These are phyloP conservation scores for Hypoxylon sp. DNA, from an alignment of 2,329 filamentous ascomycete species.

Conservation along the genomic window DNA sequence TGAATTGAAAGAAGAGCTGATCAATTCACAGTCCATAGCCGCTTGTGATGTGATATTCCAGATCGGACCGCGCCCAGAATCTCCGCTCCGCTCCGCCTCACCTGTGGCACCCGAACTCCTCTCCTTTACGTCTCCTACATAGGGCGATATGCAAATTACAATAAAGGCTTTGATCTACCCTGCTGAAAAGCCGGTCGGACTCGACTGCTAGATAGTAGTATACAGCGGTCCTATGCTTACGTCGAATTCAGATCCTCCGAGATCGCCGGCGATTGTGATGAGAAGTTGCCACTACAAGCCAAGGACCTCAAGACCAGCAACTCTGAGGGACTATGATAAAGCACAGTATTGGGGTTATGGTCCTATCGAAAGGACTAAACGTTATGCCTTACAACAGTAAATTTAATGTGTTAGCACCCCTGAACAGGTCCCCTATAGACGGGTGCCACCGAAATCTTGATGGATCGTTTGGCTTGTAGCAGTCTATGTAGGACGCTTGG, in stretches of 20 bases:
- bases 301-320: background rate
- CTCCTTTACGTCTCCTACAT: background rate
- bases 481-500: background rate
- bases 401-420: background rate
- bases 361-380: background rate
- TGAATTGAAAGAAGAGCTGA: slow-evolving; percentile 9
- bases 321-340: background rate
- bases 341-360: background rate
- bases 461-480: background rate
- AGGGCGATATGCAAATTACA: background rate
- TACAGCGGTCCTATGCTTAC: background rate
- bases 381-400: background rate
- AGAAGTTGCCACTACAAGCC: background rate
- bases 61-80: background rate
- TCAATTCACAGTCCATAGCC: background rate
- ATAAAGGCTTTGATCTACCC: background rate
- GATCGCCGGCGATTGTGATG: background rate
- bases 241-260: background rate
- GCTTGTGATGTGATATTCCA: background rate
- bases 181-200: background rate
- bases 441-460: background rate
- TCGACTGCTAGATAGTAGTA: background rate
- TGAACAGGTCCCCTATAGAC: background rate
- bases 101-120: background rate
- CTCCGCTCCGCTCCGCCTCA: background rate